Evolutionary conservation across 768 basidiomycete genomes (phyloP), one percentile per base, ranked within the genome.

Genomic region (Chiua virens): DNA sequence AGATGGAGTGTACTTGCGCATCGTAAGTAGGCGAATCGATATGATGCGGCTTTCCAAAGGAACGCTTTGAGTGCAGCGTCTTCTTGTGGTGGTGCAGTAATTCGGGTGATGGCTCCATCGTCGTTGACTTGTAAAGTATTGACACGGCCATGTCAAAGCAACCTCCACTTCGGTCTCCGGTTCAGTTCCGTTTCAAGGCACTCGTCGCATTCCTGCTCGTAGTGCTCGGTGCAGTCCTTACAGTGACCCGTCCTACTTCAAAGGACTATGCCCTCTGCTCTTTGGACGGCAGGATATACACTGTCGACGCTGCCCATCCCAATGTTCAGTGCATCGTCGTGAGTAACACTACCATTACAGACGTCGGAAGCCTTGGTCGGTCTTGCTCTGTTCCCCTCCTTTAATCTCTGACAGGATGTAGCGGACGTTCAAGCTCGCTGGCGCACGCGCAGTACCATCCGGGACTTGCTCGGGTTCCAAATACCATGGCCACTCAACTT

Each of bases 21-120:
- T 89, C 86, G 71, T 89, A 89, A 4, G 87, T 86, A 17, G 87
- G 87, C 1, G 87, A 89, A 49, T 88, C 85, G 15, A 81, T 63
- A 23, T 71, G 71, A 54, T 75, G 79, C 10, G 85, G 80, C 63
- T 82, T 87, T 59, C 81, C 85, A 73, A 87, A 84, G 2, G 87
- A 86, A 34, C 84, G 78, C 59, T 88, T 90, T 3, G 63, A 49
- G 42, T 70, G 68, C 2, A 71, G 56, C 45, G 63, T 65, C 50
- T 69, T 69, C 28, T 58, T 67, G 67, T 70, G 70, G 50, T 69
- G 60, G 41, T 69, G 66, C 3, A 60, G 54, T n/a, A 56, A 37
- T 14, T 71, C 67, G 10, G 55, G 8, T 9, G 58, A 30, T 0
- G 52, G 21, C 13, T 68, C 66, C 68, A 68, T 66, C 17, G 34